Base-by-base conservation (phyloP, 169 alveolate genomes). In the Cryptosporidium sp. region DNA sequence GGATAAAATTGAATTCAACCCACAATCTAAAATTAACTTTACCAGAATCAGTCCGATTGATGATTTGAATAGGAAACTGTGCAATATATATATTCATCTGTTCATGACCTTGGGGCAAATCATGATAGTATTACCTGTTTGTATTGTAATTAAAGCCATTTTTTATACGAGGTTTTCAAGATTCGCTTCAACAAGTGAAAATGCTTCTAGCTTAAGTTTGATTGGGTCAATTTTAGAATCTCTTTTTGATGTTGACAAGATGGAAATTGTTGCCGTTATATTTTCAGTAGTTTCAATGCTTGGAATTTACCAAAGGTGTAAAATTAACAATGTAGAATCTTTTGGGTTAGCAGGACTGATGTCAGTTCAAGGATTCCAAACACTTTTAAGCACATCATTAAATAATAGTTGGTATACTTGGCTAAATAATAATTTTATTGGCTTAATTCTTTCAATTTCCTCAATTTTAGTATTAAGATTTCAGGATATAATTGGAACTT, bases 71-170 rank as follows among this genome's bases (percentile, higher is more conserved):
- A 59, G 75, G 10, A 80, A 58, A 65, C 35, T 80, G 8, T 80
- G 80, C 41, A 59, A 80, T 35, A 37, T 33, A 37, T 59, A 80
- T 65, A 80, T 80, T 37, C 89, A 80, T 62, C 23, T 62, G 8
- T 80, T 80, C 51, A 80, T 80, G 89, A 80, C 89, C 2, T 43
- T 80, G 21, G 89, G 89, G 9, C 89, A 80, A 65, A 48, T 80
- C 16, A n/a, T 80, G 18, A 80, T 80, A 18, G 89, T 59, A 10
- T 26, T 80, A 6, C 89, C 89, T 23, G 26, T 12, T 65, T 80
- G 73, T 43, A 10, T 80, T 12, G 48, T 48, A 39, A 31, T 80
- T 29, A 59, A 52, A 39, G 52, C 35, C 3, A n/a, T 62, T 29
- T 26, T 73, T 26, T 51, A 52, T 43, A 6, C 21, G 7, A 21